A percentile compares a stretch with the other conserved stretches of the same genome.
Conservation (phyloP, 2,329 filamentous ascomycete genomes). For the Aspergillus puulaauensis region DNA sequence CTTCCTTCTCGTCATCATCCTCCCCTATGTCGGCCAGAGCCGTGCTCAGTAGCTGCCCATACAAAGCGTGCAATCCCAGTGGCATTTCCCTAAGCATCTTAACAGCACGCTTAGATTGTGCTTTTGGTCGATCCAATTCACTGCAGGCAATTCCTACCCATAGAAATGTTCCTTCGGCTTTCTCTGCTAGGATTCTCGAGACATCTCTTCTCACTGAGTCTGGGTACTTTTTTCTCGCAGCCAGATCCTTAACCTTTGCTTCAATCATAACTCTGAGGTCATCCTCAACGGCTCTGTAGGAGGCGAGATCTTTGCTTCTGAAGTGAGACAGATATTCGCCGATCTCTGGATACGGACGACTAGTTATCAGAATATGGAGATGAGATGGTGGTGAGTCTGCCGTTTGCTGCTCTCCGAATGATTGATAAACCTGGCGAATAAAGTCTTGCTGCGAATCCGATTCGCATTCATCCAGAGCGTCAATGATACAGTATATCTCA, state of each 20-base stretch:
- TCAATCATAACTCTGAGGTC: not conserved
- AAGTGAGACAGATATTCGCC: not conserved
- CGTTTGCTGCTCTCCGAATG: not conserved
- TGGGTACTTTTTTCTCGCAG: conserved; percentile 8
- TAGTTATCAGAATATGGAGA: conserved; percentile 2
- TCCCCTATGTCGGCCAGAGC: not conserved
- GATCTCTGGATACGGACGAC: conserved; percentile 3
- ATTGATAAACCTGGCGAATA: conserved; percentile 11
- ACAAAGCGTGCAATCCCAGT: conserved; percentile 13
- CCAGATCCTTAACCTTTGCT: conserved; percentile 9
- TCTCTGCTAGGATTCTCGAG: conserved; percentile 13
- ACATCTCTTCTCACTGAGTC: not conserved
- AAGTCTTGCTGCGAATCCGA: conserved; percentile 14
- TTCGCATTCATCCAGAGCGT: conserved; percentile 25
- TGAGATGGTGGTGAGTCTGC: not conserved
- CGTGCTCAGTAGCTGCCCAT: conserved; percentile 5
- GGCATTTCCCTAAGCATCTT: conserved; percentile 8
- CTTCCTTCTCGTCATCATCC: not conserved
- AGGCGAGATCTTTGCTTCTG: not conserved
- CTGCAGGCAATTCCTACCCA: conserved; percentile 17
- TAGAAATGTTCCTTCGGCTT: conserved; percentile 19
- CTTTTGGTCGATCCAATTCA: conserved; percentile 1
- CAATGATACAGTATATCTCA: conserved; percentile 18
- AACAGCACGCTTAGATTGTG: conserved; percentile 9
- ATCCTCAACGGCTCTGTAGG: not conserved